Percentiles rank a stretch among this genome's conserved stretches.
phyloP scores from a whole-genome alignment of 805 yeast genomes.

The Wickerhamiella sergipiensis region DNA sequence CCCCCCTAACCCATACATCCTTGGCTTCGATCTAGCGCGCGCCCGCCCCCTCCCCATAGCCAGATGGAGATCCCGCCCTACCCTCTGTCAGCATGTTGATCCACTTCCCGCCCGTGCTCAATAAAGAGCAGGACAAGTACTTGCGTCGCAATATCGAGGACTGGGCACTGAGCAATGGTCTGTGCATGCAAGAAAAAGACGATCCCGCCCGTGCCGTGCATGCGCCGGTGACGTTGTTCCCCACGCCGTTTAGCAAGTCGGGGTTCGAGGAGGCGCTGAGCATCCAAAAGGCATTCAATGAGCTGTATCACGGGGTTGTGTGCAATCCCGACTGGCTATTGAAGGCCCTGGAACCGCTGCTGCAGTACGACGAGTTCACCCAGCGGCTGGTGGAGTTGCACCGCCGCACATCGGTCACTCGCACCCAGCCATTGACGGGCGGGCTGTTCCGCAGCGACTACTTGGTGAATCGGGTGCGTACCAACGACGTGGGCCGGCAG shows the following conservation, averaged over 20 bases:
- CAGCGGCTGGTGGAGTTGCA: constrained; percentile 60
- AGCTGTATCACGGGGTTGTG: constrained; percentile 54
- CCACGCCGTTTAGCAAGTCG: constrained; percentile 68
- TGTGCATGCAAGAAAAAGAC: constrained; percentile 60
- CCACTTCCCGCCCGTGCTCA: constrained; percentile 19
- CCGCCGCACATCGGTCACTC: constrained; percentile 26
- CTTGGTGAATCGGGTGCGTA: constrained; percentile 39
- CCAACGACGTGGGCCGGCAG: constrained; percentile 25
- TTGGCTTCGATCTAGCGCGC: too few relatives aligned
- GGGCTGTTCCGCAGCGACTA: constrained; percentile 90
- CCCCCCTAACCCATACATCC: too few relatives aligned
- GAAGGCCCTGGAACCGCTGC: constrained; percentile 33
- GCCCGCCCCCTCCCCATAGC: too few relatives aligned
- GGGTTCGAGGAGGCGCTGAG: constrained; percentile 53
- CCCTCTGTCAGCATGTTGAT: constrained; percentile 13
- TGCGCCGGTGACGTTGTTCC: constrained; percentile 85
- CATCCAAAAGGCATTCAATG: constrained; percentile 58
- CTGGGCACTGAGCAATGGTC: constrained; percentile 69
- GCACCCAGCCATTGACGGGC: constrained; percentile 42
- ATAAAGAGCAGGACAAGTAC: constrained; percentile 14
- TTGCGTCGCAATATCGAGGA: constrained; percentile 33
- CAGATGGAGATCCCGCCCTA: neutral
- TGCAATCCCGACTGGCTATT: constrained; percentile 51
- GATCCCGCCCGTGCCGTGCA: constrained; percentile 33
- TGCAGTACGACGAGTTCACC: constrained; percentile 63